A percentile compares a stretch with the other conserved stretches of the same genome.
Conservation (phyloP, 208 protist species). For the Acanthamoeba healyi region DNA sequence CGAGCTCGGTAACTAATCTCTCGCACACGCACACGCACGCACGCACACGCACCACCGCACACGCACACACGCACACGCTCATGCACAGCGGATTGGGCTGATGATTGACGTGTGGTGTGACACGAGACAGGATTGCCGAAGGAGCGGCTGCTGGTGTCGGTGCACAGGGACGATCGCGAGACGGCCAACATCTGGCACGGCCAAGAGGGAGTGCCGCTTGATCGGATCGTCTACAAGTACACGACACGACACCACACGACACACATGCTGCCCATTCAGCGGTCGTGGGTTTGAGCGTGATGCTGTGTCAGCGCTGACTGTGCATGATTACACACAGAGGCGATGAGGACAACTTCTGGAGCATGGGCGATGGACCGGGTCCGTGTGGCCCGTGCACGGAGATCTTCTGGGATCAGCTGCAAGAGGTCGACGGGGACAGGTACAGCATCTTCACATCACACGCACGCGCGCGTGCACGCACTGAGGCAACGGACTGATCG, state of each 20-base stretch:
- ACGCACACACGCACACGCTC: neutral
- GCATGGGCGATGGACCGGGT: slow-evolving; percentile 76
- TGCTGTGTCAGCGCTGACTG: neutral
- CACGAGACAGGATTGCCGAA: neutral
- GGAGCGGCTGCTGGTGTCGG: slow-evolving; percentile 68
- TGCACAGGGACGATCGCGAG: slow-evolving; percentile 72
- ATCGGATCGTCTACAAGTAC: slow-evolving; percentile 38
- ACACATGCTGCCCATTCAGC: no score
- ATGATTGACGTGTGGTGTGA: no score
- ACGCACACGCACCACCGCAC: neutral
- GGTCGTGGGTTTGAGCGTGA: no score
- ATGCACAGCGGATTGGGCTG: no score
- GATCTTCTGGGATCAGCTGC: slow-evolving; percentile 84
- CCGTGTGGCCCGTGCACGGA: slow-evolving; percentile 88
- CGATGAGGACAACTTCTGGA: slow-evolving; percentile 85
- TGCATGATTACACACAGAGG: neutral
- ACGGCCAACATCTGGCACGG: slow-evolving; percentile 37
- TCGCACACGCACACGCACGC: neutral
- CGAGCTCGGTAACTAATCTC: slow-evolving; percentile 10
- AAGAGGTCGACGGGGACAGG: slow-evolving; percentile 75
- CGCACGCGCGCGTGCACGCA: no score
- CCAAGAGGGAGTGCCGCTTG: slow-evolving; percentile 36
- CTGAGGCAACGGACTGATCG: no score
- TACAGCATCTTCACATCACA: neutral
- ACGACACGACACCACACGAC: no score